A percentile compares a stretch with the other conserved stretches of the same genome.
These are phyloP conservation scores for Cordyceps sp. DNA, from an alignment of 2,329 filamentous ascomycete species.

Conservation along the genomic window DNA sequence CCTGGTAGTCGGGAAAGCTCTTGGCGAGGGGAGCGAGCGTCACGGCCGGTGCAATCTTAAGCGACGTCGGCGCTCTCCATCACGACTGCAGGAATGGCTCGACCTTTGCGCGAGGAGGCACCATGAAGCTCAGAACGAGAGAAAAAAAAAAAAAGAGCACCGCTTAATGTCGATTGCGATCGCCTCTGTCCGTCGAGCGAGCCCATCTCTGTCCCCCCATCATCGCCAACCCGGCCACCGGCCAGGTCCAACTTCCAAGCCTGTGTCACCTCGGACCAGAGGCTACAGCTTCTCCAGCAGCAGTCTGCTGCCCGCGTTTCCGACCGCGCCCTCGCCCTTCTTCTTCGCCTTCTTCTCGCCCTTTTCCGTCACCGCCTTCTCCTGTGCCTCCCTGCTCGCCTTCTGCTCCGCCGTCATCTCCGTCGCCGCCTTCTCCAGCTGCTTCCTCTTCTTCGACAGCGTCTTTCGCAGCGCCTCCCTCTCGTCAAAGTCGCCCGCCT, in stretches of 20 bases:
- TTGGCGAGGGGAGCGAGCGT: no score
- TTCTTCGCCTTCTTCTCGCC: conserved; percentile 27
- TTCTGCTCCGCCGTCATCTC: conserved; percentile 39
- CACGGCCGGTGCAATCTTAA: no score
- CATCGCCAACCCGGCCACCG: no score
- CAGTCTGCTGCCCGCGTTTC: conserved; percentile 45
- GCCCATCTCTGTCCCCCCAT: no score
- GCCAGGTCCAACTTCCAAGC: neutral
- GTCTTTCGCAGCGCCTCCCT: conserved; percentile 50
- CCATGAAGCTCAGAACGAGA: no score
- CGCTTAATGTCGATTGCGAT: no score
- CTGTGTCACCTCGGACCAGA: neutral
- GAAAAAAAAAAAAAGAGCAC: no score
- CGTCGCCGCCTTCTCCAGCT: conserved; percentile 48
- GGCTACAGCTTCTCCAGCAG: conserved; percentile 38
- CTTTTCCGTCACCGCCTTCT: conserved; percentile 22
- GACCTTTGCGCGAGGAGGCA: no score
- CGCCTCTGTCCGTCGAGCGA: no score
- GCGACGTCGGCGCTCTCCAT: no score
- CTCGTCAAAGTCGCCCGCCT: conserved; percentile 54
- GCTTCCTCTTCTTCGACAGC: conserved; percentile 57
- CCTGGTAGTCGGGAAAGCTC: no score
- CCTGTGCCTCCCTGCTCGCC: conserved; percentile 30
- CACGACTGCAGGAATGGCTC: no score
- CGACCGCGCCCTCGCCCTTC: conserved; percentile 27